These are phyloP conservation scores for Triticum timopheevii DNA, from an alignment of 176 grass and related monocot species.

Conservation along the genomic window DNA sequence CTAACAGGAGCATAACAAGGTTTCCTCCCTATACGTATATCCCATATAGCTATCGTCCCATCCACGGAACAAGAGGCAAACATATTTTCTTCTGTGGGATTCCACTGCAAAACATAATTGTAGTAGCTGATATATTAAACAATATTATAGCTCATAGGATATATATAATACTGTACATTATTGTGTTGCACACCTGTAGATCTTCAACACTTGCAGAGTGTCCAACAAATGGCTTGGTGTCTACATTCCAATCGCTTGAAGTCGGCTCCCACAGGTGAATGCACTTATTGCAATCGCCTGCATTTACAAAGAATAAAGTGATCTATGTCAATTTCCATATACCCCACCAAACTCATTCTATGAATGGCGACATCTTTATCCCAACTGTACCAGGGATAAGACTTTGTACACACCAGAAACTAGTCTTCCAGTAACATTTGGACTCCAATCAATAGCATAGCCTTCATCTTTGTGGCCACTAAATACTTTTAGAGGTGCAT, in stretches of 20 bases:
- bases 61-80: background rate
- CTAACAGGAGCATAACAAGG: background rate
- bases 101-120: background rate
- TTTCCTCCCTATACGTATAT: background rate
- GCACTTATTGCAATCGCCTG: constrained; percentile 72
- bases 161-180: background rate
- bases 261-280: constrained; percentile 92
- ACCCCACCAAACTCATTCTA: too few relatives aligned
- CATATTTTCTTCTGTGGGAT: background rate
- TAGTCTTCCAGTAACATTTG: constrained; percentile 77
- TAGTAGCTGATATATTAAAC: background rate
- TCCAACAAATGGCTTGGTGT: constrained; percentile 70
- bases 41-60: background rate
- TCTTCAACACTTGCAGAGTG: constrained; percentile 84
- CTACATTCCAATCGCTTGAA: constrained; percentile 61
- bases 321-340: too few relatives aligned
- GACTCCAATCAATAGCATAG: constrained; percentile 89
- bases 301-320: too few relatives aligned
- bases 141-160: too few relatives aligned
- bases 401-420: constrained; percentile 62
- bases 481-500: constrained; percentile 66
- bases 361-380: too few relatives aligned
- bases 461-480: constrained; percentile 88
- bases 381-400: too few relatives aligned
- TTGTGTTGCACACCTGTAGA: constrained; percentile 55